phyloP scores from a whole-genome alignment of 2,329 filamentous ascomycete species.

The Chaetomium globosum region DNA sequence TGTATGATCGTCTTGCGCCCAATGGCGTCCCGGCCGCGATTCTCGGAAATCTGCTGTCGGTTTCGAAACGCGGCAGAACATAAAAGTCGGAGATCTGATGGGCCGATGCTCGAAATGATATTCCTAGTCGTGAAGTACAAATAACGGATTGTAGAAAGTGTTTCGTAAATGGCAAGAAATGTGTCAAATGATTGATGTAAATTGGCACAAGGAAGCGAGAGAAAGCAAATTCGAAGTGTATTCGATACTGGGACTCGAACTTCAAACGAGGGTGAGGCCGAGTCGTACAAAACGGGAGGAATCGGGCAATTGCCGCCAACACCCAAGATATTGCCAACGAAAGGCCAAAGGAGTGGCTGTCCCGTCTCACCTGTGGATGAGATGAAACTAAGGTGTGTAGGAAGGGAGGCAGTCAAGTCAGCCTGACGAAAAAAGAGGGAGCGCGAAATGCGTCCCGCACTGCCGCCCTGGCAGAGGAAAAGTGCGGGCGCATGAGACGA shows the following conservation, averaged over 20 bases:
- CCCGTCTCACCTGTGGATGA: constrained; percentile 24
- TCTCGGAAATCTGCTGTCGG: not conserved
- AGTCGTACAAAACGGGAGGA: constrained; percentile 7
- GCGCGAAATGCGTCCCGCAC: constrained; percentile 13
- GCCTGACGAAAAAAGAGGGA: constrained; percentile 11
- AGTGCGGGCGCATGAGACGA: constrained; percentile 23
- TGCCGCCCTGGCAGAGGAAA: constrained; percentile 12
- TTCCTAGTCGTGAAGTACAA: constrained; percentile 6
- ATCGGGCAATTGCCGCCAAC: constrained; percentile 10
- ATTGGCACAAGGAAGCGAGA: constrained; percentile 14
- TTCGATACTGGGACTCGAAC: not conserved
- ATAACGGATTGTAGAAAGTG: not conserved
- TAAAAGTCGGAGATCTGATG: not conserved
- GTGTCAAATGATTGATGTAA: constrained; percentile 3
- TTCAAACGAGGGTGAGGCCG: constrained; percentile 11
- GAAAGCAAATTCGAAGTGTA: constrained; percentile 6
- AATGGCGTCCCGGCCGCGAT: constrained; percentile 12
- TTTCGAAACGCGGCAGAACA: constrained; percentile 7
- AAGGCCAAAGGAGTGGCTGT: constrained; percentile 28
- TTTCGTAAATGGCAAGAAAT: not conserved
- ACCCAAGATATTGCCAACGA: not conserved
- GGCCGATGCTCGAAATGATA: not conserved
- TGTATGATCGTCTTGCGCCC: constrained; percentile 33
- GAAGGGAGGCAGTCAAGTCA: constrained; percentile 22
- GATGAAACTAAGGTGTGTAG: constrained; percentile 25